These are phyloP conservation scores for Niebla homalea DNA, from an alignment of 495 filamentous ascomycete species.

Conservation along the genomic window DNA sequence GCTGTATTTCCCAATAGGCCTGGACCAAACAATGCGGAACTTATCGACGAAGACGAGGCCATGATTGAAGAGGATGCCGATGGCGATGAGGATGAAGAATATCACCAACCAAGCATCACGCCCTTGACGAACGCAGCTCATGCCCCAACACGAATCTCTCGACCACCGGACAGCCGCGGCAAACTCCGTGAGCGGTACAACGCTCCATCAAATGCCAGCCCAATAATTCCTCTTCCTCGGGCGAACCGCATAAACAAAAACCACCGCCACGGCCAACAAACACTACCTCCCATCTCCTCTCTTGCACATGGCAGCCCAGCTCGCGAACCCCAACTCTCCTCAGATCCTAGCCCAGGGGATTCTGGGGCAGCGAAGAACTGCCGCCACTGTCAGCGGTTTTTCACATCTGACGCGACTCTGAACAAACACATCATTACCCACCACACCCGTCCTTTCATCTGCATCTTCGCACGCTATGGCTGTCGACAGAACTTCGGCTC, in stretches of 20 bases:
- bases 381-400: conserved; percentile 7
- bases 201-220: neutral
- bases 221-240: neutral
- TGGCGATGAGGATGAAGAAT: conserved; percentile 13
- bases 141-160: neutral
- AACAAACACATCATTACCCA: conserved; percentile 14
- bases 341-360: neutral
- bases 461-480: conserved; percentile 71
- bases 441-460: conserved; percentile 57
- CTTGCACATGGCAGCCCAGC: neutral
- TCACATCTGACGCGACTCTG: conserved; percentile 11
- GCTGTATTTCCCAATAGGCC: neutral
- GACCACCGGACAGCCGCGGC: neutral
- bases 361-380: conserved; percentile 2
- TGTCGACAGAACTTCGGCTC: conserved; percentile 75
- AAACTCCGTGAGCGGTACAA: conserved; percentile 3
- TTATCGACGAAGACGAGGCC: conserved; percentile 8
- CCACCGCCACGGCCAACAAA: neutral
- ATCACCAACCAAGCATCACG: neutral
- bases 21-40: neutral
- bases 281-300: neutral
- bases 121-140: neutral
- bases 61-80: conserved; percentile 10
- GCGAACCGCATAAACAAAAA: conserved; percentile 4
- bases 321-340: neutral